Evolutionary conservation across 2,329 filamentous ascomycete species (phyloP).

Genomic region (Myriosclerotinia duriaeana): DNA sequence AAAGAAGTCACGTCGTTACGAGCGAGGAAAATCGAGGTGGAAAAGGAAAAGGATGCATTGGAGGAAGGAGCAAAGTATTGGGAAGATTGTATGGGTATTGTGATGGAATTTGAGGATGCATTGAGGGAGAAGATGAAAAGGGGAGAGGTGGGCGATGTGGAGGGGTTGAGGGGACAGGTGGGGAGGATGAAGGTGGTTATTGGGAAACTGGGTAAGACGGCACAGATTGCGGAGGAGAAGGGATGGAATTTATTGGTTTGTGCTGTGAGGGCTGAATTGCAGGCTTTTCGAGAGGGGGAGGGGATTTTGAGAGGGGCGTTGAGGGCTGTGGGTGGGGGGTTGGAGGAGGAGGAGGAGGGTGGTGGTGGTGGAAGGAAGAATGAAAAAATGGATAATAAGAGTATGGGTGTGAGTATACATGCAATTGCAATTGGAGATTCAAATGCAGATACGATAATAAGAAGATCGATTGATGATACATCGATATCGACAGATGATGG

Average conservation of each 20-base stretch:
- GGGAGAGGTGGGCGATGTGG: constrained; percentile 42
- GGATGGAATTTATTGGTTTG: constrained; percentile 75
- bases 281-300: constrained; percentile 63
- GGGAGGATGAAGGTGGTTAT: constrained; percentile 58
- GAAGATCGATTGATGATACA: neutral
- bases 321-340: neutral
- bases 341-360: constrained; percentile 14
- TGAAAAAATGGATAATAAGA: constrained; percentile 21
- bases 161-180: constrained; percentile 49
- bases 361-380: constrained; percentile 26
- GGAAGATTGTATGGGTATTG: constrained; percentile 58
- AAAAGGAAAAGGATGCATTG: constrained; percentile 63
- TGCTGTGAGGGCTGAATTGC: constrained; percentile 71
- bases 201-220: constrained; percentile 52
- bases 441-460: neutral
- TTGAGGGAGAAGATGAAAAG: constrained; percentile 56
- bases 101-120: constrained; percentile 65
- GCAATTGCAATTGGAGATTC: too few relatives aligned
- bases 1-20: constrained; percentile 59
- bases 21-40: constrained; percentile 54
- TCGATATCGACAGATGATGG: constrained; percentile 2
- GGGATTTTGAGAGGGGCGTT: constrained; percentile 51
- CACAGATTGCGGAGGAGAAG: constrained; percentile 57
- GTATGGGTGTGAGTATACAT: neutral
- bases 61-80: constrained; percentile 67